Evolutionary conservation across 805 yeast genomes (phyloP).

Genomic region (Candida insectorum): DNA sequence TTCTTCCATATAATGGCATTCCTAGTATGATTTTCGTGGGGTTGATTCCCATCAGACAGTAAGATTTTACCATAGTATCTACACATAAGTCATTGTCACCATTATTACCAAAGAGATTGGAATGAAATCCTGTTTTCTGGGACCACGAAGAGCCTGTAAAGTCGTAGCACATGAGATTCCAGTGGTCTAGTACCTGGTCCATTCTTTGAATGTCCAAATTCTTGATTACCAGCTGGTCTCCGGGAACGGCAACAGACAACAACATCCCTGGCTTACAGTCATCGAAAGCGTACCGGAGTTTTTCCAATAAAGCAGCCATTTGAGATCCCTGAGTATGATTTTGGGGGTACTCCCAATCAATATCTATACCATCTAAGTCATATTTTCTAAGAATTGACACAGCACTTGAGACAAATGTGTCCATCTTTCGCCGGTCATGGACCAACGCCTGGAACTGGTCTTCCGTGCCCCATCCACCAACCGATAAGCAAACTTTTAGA

Average conservation of each 20-base stretch:
- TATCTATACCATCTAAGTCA: conserved; percentile 86
- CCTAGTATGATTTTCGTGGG: conserved; percentile 66
- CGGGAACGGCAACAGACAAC: conserved; percentile 78
- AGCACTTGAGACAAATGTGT: conserved; percentile 48
- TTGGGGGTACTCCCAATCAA: conserved; percentile 92
- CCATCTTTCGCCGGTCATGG: conserved; percentile 21
- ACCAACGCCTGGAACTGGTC: conserved; percentile 36
- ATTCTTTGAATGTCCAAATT: conserved; percentile 48
- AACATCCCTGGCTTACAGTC: conserved; percentile 28
- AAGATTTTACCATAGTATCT: conserved; percentile 44
- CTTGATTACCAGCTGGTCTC: conserved; percentile 44
- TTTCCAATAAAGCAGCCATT: conserved; percentile 41
- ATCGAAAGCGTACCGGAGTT: conserved; percentile 39
- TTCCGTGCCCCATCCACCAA: conserved; percentile 76
- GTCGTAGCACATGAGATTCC: conserved; percentile 93
- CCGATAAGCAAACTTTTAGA: conserved; percentile 62
- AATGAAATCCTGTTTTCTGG: conserved; percentile 56
- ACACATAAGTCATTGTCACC: conserved; percentile 44
- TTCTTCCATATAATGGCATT: conserved; percentile 80
- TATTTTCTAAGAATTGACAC: conserved; percentile 45
- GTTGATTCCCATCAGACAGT: conserved; percentile 40
- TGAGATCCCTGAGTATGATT: conserved; percentile 41
- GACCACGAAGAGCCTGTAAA: conserved; percentile 76
- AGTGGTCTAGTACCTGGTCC: conserved; percentile 57
- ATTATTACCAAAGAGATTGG: conserved; percentile 52